Evolutionary conservation across 768 basidiomycete species (phyloP).

Genomic region (Jaapia argillacea): DNA sequence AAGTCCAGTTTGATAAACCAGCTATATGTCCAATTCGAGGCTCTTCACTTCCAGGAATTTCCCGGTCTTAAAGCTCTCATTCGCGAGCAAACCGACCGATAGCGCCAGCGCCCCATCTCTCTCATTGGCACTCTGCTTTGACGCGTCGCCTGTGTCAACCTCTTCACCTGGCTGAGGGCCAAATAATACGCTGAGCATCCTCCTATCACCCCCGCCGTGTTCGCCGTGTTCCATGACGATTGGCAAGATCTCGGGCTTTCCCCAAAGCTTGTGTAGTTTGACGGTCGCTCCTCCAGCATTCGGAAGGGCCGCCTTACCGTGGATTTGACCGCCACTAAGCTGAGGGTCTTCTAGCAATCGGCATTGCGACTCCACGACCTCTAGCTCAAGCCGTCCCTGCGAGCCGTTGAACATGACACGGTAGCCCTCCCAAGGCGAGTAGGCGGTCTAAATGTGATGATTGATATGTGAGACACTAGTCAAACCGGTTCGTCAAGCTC

Average conservation of each 20-base stretch:
- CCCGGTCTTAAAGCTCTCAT: slow-evolving; percentile 37
- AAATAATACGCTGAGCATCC: slow-evolving; percentile 38
- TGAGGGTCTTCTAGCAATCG: slow-evolving; percentile 20
- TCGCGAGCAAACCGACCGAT: slow-evolving; percentile 37
- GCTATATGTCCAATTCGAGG: too few relatives aligned
- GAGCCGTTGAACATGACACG: slow-evolving; percentile 43
- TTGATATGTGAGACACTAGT: slow-evolving; percentile 1
- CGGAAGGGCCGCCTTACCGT: slow-evolving; percentile 27
- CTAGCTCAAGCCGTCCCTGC: slow-evolving; percentile 39
- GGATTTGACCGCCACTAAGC: slow-evolving; percentile 22
- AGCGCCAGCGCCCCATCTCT: slow-evolving; percentile 36
- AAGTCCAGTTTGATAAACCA: too few relatives aligned
- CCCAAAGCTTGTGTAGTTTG: slow-evolving; percentile 34
- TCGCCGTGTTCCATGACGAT: slow-evolving; percentile 29
- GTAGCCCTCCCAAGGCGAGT: slow-evolving; percentile 38
- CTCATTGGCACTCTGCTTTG: slow-evolving; percentile 36
- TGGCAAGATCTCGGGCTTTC: slow-evolving; percentile 29
- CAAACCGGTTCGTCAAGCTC: neutral
- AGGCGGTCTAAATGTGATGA: slow-evolving; percentile 29
- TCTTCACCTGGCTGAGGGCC: slow-evolving; percentile 33
- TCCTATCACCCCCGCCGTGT: slow-evolving; percentile 38
- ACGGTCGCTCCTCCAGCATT: slow-evolving; percentile 33
- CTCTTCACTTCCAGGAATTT: slow-evolving; percentile 28
- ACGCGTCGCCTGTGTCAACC: slow-evolving; percentile 30
- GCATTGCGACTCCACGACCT: slow-evolving; percentile 35